Base-by-base conservation (phyloP, 1,284 basidiomycete species). In the Hypsizygus ulmarius region DNA sequence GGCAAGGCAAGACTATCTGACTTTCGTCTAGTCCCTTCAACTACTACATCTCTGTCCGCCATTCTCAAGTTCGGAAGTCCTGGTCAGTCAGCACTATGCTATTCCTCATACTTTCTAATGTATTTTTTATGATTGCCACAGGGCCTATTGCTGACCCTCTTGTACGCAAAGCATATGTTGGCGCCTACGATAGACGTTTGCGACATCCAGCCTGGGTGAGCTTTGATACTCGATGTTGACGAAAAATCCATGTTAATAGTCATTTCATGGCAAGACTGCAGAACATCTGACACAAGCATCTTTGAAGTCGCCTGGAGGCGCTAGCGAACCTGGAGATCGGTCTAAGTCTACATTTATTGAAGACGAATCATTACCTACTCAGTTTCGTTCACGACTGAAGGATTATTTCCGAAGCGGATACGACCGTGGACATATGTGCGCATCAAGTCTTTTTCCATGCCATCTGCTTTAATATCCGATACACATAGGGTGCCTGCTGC, bases 321-420 rank as follows among this genome's bases (percentile, higher is more conserved):
- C 69, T 35, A 67, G 69, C 25, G 87, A 47, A 12, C 49, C 42
- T 8, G 59, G 78, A 0, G 90, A 95, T 65, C 74, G 93, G 40
- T 70, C 76, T 3, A 87, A 88, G 61, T 93, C 89, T n/a, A 74
- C 73, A 1, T 99, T 99, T 70, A 70, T 74, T 42, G 96, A 99
- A 64, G 96, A 99, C 65, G 73, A 74, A 38, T 77, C 78, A 1
- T 70, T 98, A 12, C 95, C 96, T 0, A 71, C 71, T 40, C 59
- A 74, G 45, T 99, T 98, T 75, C 79, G 95, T 25, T 88, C 96
- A 0, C 87, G 81, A 51, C 72, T 98, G 55, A 75, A 84, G 58
- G 93, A 97, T 64, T 96, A 98, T 66, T 96, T 97, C 68, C 77
- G 80, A 50, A 94, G 90, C 59, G 96, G 96, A 10, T 99, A 98